Conservation (phyloP, 495 filamentous ascomycete species). For the Bombardia bombarda region DNA sequence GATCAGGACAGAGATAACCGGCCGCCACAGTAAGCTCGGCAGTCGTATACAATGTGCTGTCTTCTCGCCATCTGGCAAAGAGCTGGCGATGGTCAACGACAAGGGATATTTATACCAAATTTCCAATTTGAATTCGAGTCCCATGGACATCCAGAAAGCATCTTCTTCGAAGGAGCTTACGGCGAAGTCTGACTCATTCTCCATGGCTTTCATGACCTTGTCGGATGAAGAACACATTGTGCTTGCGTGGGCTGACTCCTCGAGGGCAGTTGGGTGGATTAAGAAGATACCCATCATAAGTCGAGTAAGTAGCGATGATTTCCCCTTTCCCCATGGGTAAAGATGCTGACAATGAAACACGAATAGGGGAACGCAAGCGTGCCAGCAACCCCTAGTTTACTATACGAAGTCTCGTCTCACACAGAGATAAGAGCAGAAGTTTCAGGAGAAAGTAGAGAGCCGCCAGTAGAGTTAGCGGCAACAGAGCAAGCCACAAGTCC, state of each 20-base stretch:
- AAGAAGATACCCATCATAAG: conserved; percentile 21
- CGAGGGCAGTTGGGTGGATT: conserved; percentile 19
- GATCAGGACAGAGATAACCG: conserved; percentile 17
- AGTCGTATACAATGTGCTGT: conserved; percentile 26
- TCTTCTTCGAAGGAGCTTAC: conserved; percentile 24
- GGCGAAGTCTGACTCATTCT: conserved; percentile 20
- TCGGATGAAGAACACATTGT: conserved; percentile 27
- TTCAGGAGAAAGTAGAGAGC: neutral
- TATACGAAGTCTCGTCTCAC: neutral
- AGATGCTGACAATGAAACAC: neutral
- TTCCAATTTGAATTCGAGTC: conserved; percentile 24
- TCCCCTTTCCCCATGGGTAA: too few species aligned
- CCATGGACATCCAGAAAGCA: conserved; percentile 20
- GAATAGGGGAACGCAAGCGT: neutral
- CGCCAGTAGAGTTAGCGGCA: neutral
- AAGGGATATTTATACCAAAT: conserved; percentile 30
- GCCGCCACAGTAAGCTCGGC: conserved; percentile 20
- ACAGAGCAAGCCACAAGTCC: neutral
- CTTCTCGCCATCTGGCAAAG: conserved; percentile 24
- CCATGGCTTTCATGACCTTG: conserved; percentile 26
- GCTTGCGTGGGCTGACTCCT: conserved; percentile 25
- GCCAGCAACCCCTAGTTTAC: neutral
- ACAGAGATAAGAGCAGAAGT: neutral
- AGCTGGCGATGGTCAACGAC: conserved; percentile 28
- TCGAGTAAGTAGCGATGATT: too few species aligned